These are phyloP conservation scores for Pseudogymnoascus sp. DNA, from an alignment of 2,329 filamentous ascomycete genomes.

Conservation along the genomic window DNA sequence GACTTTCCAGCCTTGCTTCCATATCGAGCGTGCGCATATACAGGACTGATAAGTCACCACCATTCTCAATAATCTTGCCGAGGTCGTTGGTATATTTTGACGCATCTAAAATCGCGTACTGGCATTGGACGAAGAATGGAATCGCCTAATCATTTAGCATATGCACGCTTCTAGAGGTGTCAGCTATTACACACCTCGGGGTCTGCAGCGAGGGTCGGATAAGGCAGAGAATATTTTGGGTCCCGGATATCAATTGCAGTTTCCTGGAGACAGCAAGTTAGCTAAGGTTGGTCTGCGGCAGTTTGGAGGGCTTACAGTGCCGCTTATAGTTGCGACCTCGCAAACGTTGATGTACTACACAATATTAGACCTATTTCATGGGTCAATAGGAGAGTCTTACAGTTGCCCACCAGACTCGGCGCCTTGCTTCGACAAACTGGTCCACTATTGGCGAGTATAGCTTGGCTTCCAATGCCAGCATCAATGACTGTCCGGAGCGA, in stretches of 20 bases:
- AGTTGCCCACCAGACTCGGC: slow-evolving; percentile 48
- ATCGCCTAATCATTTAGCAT: slow-evolving; percentile 29
- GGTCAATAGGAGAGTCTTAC: slow-evolving; percentile 22
- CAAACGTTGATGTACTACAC: slow-evolving; percentile 41
- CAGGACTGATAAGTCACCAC: slow-evolving; percentile 34
- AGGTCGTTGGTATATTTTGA: slow-evolving; percentile 43
- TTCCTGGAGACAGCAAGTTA: slow-evolving; percentile 26
- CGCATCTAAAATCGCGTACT: slow-evolving; percentile 40
- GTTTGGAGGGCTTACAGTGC: slow-evolving; percentile 31
- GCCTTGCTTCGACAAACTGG: slow-evolving; percentile 38
- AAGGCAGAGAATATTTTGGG: slow-evolving; percentile 38
- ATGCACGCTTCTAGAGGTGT: slow-evolving; percentile 14
- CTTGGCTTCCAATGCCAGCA: slow-evolving; percentile 38
- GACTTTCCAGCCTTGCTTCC: slow-evolving; percentile 33
- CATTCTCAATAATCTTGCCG: slow-evolving; percentile 34
- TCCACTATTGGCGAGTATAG: slow-evolving; percentile 36
- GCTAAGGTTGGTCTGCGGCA: not conserved
- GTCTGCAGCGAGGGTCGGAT: slow-evolving; percentile 36
- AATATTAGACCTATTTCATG: slow-evolving; percentile 7
- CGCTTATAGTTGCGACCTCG: slow-evolving; percentile 45
- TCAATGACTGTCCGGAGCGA: slow-evolving; percentile 41
- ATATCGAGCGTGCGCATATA: slow-evolving; percentile 37
- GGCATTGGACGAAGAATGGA: slow-evolving; percentile 38
- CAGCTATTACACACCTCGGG: slow-evolving; percentile 29
- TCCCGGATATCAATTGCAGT: slow-evolving; percentile 38